These are phyloP conservation scores for Keithomyces neogunnii DNA, from an alignment of 2,329 filamentous ascomycete species.

Conservation along the genomic window DNA sequence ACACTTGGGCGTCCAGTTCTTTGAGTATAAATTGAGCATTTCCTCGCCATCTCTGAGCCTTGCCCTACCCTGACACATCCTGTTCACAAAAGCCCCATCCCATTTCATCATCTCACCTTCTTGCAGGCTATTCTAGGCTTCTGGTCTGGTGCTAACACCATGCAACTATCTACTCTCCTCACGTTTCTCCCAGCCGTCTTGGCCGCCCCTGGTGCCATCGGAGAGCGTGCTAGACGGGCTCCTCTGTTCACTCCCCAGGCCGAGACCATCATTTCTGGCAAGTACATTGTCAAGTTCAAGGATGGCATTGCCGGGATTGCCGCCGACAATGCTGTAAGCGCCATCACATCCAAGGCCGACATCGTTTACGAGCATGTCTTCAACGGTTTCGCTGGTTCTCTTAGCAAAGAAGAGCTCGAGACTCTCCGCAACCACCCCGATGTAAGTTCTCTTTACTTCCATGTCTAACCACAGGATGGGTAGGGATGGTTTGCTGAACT, in stretches of 20 bases:
- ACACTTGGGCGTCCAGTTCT: background rate
- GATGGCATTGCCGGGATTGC: constrained; percentile 9
- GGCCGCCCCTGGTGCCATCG: constrained; percentile 10
- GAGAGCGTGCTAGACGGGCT: constrained; percentile 16
- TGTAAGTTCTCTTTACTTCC: constrained; percentile 8
- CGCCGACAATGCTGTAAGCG: constrained; percentile 9
- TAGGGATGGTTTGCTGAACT: background rate
- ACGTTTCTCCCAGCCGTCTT: constrained; percentile 15
- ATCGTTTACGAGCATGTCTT: constrained; percentile 15
- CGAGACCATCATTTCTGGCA: constrained; percentile 14
- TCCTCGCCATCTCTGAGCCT: background rate
- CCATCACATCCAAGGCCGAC: constrained; percentile 14
- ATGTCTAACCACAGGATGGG: background rate
- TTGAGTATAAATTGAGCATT: constrained; percentile 8
- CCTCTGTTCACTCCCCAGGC: constrained; percentile 15
- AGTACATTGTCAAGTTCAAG: constrained; percentile 24
- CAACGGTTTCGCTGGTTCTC: constrained; percentile 16
- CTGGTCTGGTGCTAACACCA: constrained; percentile 6
- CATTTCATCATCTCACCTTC: background rate
- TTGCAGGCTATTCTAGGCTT: background rate
- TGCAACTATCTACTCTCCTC: constrained; percentile 16
- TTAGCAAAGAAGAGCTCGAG: constrained; percentile 13
- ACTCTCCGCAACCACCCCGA: constrained; percentile 15
- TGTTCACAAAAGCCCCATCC: constrained; percentile 1
- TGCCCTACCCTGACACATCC: background rate